Conservation (phyloP, 108 stramenopile genomes). For the Seminavis robusta region DNA sequence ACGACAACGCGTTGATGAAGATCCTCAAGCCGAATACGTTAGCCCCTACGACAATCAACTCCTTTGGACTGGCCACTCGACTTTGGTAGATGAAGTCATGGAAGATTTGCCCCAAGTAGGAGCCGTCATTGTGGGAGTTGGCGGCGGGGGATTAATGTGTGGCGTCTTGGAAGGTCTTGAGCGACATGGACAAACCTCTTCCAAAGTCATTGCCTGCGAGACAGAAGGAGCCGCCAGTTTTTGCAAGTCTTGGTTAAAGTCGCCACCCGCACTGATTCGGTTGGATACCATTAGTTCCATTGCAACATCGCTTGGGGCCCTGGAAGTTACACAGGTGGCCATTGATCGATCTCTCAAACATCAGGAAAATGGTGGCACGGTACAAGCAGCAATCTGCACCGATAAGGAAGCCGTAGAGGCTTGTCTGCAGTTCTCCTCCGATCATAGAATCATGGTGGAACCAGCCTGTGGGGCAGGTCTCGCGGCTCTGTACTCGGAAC, state of each 20-base stretch:
- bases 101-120: constrained; percentile 47
- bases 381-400: constrained; percentile 59
- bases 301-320: constrained; percentile 86
- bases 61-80: constrained; percentile 89
- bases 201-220: constrained; percentile 79
- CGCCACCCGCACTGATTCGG: constrained; percentile 30
- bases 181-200: constrained; percentile 27
- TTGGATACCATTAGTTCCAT: constrained; percentile 67
- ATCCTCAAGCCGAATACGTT: constrained; percentile 37
- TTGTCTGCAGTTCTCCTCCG: constrained; percentile 65
- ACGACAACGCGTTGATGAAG: constrained; percentile 42
- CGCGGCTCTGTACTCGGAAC: constrained; percentile 70
- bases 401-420: constrained; percentile 84
- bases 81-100: constrained; percentile 80
- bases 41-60: constrained; percentile 86
- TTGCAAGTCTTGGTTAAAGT: constrained; percentile 45
- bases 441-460: constrained; percentile 88
- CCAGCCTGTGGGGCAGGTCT: constrained; percentile 91
- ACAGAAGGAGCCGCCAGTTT: constrained; percentile 88
- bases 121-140: constrained; percentile 79
- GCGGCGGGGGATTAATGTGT: constrained; percentile 86
- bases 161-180: constrained; percentile 84
- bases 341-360: constrained; percentile 53
- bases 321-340: constrained; percentile 71
- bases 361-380: constrained; percentile 31